Base-by-base conservation (phyloP, 306 rosid genomes). In the Cucurbita argyrosperma region DNA sequence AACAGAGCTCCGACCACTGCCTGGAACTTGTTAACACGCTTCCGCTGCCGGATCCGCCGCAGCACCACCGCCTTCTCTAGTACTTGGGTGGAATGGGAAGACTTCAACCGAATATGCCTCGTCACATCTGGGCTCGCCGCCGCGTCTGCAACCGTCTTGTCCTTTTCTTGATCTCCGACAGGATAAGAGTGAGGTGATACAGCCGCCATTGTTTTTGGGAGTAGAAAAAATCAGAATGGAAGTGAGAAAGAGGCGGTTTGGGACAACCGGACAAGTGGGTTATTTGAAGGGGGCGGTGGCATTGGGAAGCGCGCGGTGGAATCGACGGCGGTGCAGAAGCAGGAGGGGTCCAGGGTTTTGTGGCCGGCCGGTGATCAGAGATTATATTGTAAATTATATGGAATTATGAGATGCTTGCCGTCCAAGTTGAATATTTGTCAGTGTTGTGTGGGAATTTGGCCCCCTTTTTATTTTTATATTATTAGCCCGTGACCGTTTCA, bases 21-120 rank as follows among this genome's bases (percentile, higher is more conserved):
- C 11, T 74, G 57, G 2, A 81, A 39, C 73, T 61, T 83, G 80
- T 77, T 77, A 19, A 61, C 74, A 3, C 83, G 82, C 75, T 71
- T 80, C 5, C 87, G 83, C n/a, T 81, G 87, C 38, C 82, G 75
- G 42, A 85, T 79, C 26, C 83, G 77, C n/a, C 76, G 79, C 46
- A 83, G 76, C 72, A 81, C 82, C 72, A 46, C 85, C 12, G 81
- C 85, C 70, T 73, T 85, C 19, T 81, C 77, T 14, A 78, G 14
- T 38, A 57, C 11, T 75, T 83, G 74, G 38, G 60, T 39, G 7
- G 79, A 47, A 61, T 78, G 69, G 3, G 67, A 60, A 12, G 87
- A 78, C 67, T 80, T 79, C 56, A 85, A 59, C 49, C 15, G 37
- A 58, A 85, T 62, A 45, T 64, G 77, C 47, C 79, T 80, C 42